Base-by-base conservation (phyloP, 2,329 filamentous ascomycete species). In the Tolypocladium paradoxum region DNA sequence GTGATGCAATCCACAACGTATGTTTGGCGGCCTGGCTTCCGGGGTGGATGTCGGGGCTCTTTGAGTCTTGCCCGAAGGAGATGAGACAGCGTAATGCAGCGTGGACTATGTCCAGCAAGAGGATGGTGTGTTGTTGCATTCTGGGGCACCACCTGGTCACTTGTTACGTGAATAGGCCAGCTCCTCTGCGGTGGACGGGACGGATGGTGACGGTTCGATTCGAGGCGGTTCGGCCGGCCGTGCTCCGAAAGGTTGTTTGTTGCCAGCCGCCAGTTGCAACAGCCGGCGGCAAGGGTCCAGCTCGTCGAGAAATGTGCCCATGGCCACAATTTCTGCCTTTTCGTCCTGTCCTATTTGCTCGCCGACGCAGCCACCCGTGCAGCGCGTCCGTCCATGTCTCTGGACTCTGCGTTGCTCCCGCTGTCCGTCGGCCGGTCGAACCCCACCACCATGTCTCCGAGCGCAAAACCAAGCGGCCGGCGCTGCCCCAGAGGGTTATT, bases 401-500 rank as follows among this genome's bases (percentile, higher is more conserved):
- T n/a, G n/a, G n/a, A n/a, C n/a, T 24, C 43, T 46, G 24, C 43
- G 24, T 29, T 46, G 43, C 43, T 46, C 43, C 43, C 43, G 43
- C n/a, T n/a, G n/a, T 14, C 40, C 24, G 43, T 31, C 43, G 16
- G 16, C 33, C 33, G 7, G 24, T 31, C 43, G 29, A 46, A 12
- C 27, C n/a, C 48, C 22, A 20, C 24, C 22, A 27, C 14, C 40
- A 45, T 8, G 9, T 22, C 37, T 1, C 11, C 38, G 22, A 29
- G 40, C 8, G 35, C 43, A 51, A 51, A 46, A n/a, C 54, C 48
- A 53, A 38, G 27, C 45, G n/a, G 35, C 45, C 36, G 51, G 48
- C 54, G 53, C 47, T 46, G 33, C 38, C 40, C 50, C 49, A n/a
- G 53, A 34, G 36, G 60, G 64, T 64, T 66, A 65, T 66, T 66